A percentile compares a stretch with the other conserved stretches of the same genome.
Evolutionary conservation across 805 yeast genomes (phyloP).

Genomic region (Barnettozyma sucrosica): DNA sequence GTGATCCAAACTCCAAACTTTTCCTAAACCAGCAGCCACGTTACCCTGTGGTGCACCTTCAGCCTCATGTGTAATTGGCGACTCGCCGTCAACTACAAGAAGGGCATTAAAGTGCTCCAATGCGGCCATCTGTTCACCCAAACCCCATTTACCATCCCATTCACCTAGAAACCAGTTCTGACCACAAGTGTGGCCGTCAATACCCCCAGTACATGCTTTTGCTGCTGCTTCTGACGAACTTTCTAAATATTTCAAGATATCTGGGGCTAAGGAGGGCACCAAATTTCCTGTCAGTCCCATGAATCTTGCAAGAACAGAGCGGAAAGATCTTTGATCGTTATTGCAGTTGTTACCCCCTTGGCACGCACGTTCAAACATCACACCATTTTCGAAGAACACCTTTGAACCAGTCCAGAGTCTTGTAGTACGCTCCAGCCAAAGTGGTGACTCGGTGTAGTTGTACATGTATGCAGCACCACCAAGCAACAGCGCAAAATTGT

Average conservation of each 20-base stretch:
- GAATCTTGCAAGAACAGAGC: slow-evolving; percentile 58
- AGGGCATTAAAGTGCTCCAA: slow-evolving; percentile 53
- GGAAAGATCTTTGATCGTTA: slow-evolving; percentile 72
- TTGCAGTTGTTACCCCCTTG: slow-evolving; percentile 50
- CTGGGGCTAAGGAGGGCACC: slow-evolving; percentile 44
- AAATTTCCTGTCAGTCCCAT: slow-evolving; percentile 52
- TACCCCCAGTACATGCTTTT: slow-evolving; percentile 63
- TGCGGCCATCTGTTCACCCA: slow-evolving; percentile 76
- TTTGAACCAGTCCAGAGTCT: slow-evolving; percentile 40
- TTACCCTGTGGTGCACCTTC: slow-evolving; percentile 54
- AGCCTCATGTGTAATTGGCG: slow-evolving; percentile 43
- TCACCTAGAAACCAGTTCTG: slow-evolving; percentile 51
- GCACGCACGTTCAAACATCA: slow-evolving; percentile 63
- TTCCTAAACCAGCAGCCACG: slow-evolving; percentile 39
- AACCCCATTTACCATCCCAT: slow-evolving; percentile 64
- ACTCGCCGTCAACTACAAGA: slow-evolving; percentile 36
- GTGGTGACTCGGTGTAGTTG: slow-evolving; percentile 46
- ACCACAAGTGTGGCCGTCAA: slow-evolving; percentile 74
- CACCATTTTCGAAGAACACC: slow-evolving; percentile 41
- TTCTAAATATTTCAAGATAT: slow-evolving; percentile 37
- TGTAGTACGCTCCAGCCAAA: slow-evolving; percentile 46
- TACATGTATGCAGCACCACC: slow-evolving; percentile 68
- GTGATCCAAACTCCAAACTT: slow-evolving; percentile 29
- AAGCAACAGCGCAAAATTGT: slow-evolving; percentile 61
- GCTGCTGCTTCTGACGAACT: slow-evolving; percentile 66